These are phyloP conservation scores for Sequoia sempervirens DNA, from an alignment of 75 land plant species.

Conservation along the genomic window DNA sequence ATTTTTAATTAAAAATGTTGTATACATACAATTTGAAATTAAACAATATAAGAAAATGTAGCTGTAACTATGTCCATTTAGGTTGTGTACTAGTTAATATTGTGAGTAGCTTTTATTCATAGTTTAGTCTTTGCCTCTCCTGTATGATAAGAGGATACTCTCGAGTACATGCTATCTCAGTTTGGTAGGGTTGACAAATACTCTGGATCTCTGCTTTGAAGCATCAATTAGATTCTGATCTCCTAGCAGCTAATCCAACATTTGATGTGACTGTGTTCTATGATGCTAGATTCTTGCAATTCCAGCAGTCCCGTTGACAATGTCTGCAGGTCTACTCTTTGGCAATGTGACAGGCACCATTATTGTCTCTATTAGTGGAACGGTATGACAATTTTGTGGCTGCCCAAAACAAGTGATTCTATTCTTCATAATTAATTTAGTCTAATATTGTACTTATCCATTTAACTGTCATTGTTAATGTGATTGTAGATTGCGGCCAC, in stretches of 20 bases:
- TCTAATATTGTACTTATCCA: not conserved
- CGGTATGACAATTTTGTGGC: constrained; percentile 48
- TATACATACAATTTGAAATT: not conserved
- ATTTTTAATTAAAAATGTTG: not conserved
- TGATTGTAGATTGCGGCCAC: constrained; percentile 77
- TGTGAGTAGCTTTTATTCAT: not conserved
- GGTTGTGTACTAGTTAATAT: not conserved
- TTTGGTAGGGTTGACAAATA: not conserved
- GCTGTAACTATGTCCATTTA: not conserved
- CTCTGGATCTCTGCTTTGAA: constrained; percentile 6
- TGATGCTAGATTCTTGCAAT: constrained; percentile 79
- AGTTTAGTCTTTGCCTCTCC: not conserved
- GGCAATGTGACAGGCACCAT: constrained; percentile 85
- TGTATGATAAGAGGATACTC: not conserved
- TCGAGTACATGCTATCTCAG: not conserved
- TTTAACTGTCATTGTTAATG: constrained; percentile 3
- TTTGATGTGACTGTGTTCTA: not conserved
- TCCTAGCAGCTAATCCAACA: not conserved
- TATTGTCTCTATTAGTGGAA: constrained; percentile 91
- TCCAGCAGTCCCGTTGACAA: constrained; percentile 98
- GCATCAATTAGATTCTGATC: not conserved
- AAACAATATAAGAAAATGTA: not conserved
- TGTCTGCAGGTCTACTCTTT: constrained; percentile 98
- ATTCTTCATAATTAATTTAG: not conserved
- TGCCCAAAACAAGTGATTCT: not conserved